These are phyloP conservation scores for Maudiozyma bulderi DNA, from an alignment of 805 yeast genomes.

Conservation along the genomic window DNA sequence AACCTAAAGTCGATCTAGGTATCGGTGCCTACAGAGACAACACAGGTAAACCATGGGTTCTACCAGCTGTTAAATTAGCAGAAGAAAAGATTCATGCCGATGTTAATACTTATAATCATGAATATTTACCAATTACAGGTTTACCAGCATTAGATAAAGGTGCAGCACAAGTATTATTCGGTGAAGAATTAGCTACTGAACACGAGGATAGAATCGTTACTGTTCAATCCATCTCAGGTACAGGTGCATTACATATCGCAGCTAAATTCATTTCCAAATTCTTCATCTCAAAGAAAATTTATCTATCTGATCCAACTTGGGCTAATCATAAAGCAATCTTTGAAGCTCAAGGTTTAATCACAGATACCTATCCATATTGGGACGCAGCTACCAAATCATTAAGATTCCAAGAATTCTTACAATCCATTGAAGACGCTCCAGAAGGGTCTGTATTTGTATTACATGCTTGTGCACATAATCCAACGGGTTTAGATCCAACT, in stretches of 20 bases:
- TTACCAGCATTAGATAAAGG: constrained; percentile 54
- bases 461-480: constrained; percentile 97
- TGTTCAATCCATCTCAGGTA: constrained; percentile 86
- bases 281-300: constrained; percentile 34
- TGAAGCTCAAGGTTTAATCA: constrained; percentile 54
- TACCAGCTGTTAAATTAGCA: constrained; percentile 65
- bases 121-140: constrained; percentile 79
- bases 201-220: constrained; percentile 61
- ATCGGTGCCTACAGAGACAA: constrained; percentile 94
- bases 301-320: constrained; percentile 92
- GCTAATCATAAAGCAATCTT: constrained; percentile 89
- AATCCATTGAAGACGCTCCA: constrained; percentile 56
- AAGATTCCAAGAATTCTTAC: constrained; percentile 59
- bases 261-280: constrained; percentile 40
- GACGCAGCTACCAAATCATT: constrained; percentile 58
- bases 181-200: constrained; percentile 47
- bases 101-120: constrained; percentile 60
- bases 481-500: constrained; percentile 93
- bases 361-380: constrained; percentile 80
- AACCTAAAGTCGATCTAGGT: constrained; percentile 72
- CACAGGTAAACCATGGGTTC: constrained; percentile 77
- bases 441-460: constrained; percentile 70
- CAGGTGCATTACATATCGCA: constrained; percentile 89
- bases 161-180: constrained; percentile 67
- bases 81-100: constrained; percentile 53